phyloP scores from a whole-genome alignment of 257 asterid species.

The Gentiana straminea region DNA sequence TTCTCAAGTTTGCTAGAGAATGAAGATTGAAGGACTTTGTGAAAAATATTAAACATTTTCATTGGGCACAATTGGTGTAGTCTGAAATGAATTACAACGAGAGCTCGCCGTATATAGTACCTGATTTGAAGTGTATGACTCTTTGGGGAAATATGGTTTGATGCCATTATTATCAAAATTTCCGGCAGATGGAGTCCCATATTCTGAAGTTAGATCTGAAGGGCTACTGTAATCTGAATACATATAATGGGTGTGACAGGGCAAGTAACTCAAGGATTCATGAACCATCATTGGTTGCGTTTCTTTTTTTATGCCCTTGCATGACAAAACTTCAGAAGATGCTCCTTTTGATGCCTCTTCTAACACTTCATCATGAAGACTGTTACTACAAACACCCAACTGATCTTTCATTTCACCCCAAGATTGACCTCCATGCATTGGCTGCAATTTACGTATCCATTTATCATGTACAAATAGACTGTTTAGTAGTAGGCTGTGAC shows the following conservation, averaged over 20 bases:
- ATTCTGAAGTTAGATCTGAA: slow-evolving; percentile 31
- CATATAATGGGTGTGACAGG: slow-evolving; percentile 22
- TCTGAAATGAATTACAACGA: slow-evolving; percentile 22
- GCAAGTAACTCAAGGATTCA: slow-evolving; percentile 35
- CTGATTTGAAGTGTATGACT: slow-evolving; percentile 35
- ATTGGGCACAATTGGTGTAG: slow-evolving; percentile 18
- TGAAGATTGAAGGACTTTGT: slow-evolving; percentile 15
- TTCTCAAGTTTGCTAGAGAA: slow-evolving; percentile 11
- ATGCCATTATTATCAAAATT: slow-evolving; percentile 39
- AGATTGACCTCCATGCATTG: slow-evolving; percentile 31
- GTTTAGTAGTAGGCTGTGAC: not conserved
- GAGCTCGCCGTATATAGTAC: slow-evolving; percentile 26
- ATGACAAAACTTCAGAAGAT: slow-evolving; percentile 24
- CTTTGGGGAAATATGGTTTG: slow-evolving; percentile 36
- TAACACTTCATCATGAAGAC: slow-evolving; percentile 26
- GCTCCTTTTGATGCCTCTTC: slow-evolving; percentile 27
- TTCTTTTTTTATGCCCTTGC: slow-evolving; percentile 25
- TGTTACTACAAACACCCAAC: slow-evolving; percentile 18
- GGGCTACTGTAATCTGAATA: slow-evolving; percentile 34
- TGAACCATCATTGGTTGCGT: slow-evolving; percentile 18
- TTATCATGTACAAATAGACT: slow-evolving; percentile 27
- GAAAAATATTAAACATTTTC: slow-evolving; percentile 23
- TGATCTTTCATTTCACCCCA: slow-evolving; percentile 29
- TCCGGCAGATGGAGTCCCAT: slow-evolving; percentile 28
- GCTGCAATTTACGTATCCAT: slow-evolving; percentile 34